Evolutionary conservation across 371 early-diverging fungal species (phyloP), one percentile per base, ranked within the genome.

Genomic region (Polyrhizophydium stewartii): DNA sequence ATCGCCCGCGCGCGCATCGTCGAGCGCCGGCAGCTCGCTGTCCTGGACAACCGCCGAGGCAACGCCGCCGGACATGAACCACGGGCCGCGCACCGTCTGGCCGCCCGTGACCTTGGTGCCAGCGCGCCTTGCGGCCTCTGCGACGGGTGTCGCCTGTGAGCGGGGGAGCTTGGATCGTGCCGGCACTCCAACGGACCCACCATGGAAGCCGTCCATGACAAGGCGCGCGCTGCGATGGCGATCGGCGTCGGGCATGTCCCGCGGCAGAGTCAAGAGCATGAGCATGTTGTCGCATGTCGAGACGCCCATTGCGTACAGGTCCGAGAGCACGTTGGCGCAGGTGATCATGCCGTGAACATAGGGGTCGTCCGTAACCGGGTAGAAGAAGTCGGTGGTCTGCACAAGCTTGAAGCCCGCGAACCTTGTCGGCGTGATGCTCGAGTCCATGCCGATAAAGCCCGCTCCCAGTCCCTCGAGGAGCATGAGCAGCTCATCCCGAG

Each of bases 351-450:
- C 71, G 19, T 53, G 62, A 17, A 52, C 27, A 45, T 71, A 69
- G 19, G 71, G 72, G 63, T 70, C 73, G 35, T 72, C 68, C 9
- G 72, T 46, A 24, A 66, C 38, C 1, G 71, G 71, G 43, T 71
- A 71, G 59, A 71, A 71, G 53, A 69, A 70, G 58, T 71, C 71
- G 19, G 71, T 71, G 25, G 71, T 71, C 43, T 71, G 71, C 13
- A 71, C 71, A 2, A 71, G 52, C 53, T 56, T 63, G 16, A 71
- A 40, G 19, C 60, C 72, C 21, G 56, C 32, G 28, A 60, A 41
- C n/a, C 55, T 3, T 1, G 72, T 72, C n/a, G 60, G 55, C 13
- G 52, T 70, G 22, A 71, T 62, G 40, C 60, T 53, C 10, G 71
- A 56, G 57, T 71, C 71, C 71, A 71, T 71, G 40, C 74, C 73